A percentile compares a stretch with the other conserved stretches of the same genome.
These are phyloP conservation scores for Cytospora paraplurivora DNA, from an alignment of 2,329 filamentous ascomycete species.

Conservation along the genomic window DNA sequence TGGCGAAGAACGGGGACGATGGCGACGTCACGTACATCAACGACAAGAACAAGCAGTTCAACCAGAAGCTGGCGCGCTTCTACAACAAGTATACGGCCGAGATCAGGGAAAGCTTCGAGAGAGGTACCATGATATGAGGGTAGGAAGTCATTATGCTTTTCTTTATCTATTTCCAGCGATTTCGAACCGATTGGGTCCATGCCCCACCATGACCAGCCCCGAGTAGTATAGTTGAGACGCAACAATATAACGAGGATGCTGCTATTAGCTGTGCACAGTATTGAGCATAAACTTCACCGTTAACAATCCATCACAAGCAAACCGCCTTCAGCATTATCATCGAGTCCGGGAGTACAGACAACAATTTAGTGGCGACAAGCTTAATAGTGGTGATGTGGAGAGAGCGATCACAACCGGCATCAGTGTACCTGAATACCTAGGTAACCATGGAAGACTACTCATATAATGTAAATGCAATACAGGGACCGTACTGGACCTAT, in stretches of 20 bases:
- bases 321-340: background rate
- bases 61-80: slow-evolving; percentile 92
- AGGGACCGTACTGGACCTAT: too few relatives aligned
- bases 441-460: too few relatives aligned
- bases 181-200: background rate
- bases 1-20: slow-evolving; percentile 77
- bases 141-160: slow-evolving; percentile 4
- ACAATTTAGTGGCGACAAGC: background rate
- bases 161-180: background rate
- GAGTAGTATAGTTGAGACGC: background rate
- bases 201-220: background rate
- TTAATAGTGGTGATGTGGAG: background rate
- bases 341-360: background rate
- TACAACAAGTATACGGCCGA: slow-evolving; percentile 99
- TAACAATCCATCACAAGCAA: background rate
- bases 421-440: too few relatives aligned
- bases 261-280: background rate
- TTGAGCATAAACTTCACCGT: background rate
- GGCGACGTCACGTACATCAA: slow-evolving; percentile 98
- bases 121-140: slow-evolving; percentile 86
- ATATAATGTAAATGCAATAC: too few relatives aligned
- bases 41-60: slow-evolving; percentile 99
- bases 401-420: too few relatives aligned
- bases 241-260: background rate
- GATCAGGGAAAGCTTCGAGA: slow-evolving; percentile 95